These are phyloP conservation scores for Suillus luteus DNA, from an alignment of 768 basidiomycete species.

Conservation along the genomic window DNA sequence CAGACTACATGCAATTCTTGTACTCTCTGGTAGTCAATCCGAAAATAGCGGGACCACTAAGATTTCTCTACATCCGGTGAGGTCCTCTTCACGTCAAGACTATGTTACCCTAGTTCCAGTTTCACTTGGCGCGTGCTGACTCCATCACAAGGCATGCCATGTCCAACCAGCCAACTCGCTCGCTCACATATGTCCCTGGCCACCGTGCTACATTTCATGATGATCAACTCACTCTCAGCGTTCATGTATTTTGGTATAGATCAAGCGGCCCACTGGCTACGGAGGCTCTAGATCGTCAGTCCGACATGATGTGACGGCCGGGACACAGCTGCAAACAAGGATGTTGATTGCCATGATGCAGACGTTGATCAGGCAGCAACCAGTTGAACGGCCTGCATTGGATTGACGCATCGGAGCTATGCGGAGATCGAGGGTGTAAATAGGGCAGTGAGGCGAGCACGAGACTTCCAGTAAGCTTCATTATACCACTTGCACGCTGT, in stretches of 20 bases:
- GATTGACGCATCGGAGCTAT: neutral
- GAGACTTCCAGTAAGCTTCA: neutral
- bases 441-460: neutral
- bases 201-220: too few relatives aligned
- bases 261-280: neutral
- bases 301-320: neutral
- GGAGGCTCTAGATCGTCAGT: neutral
- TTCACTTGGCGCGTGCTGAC: neutral
- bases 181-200: too few relatives aligned
- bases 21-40: neutral
- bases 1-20: neutral
- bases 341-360: neutral
- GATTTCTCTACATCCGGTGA: neutral
- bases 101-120: neutral
- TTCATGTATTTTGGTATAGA: neutral
- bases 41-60: neutral
- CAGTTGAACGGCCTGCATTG: neutral
- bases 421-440: neutral
- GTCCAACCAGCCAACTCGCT: too few relatives aligned
- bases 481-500: neutral
- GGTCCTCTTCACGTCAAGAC: neutral
- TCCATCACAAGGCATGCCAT: too few relatives aligned
- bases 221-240: neutral
- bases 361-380: neutral
- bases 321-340: neutral